Evolutionary conservation across 2,329 filamentous ascomycete species (phyloP), one percentile per base, ranked within the genome.

Genomic region (Metarhizium humberi): DNA sequence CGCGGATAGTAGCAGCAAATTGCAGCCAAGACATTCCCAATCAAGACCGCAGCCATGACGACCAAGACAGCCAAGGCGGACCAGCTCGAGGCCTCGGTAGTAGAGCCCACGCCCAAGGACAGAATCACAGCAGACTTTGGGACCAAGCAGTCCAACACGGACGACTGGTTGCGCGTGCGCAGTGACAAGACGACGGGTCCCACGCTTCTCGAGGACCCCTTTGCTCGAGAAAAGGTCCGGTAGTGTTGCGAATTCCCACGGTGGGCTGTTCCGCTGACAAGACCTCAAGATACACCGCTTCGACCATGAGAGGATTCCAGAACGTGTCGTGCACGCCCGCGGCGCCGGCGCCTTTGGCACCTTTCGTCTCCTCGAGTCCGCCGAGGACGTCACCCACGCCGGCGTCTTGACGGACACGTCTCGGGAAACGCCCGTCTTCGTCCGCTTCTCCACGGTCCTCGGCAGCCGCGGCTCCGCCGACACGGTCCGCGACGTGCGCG

Each of bases 401-500:
- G 84, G 80, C 0, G 81, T 89, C 62, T 69, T 89, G 4, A 73
- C 68, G 0, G 71, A 74, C 3, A 71, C 73, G 0, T 79, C 77
- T 11, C 84, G 87, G 61, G 68, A 85, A 61, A 73, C 67, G 0
- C 67, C 67, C 0, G 52, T 69, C 0, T 70, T 70, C 10, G 14
- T 70, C 16, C 84, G 88, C 0, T 92, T 94, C 68, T 92, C 88
- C 0, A 92, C 89, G 0, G 88, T 90, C 0, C 76, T 88, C 2
- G 87, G 87, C 6, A 88, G 83, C 65, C 79, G 84, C 38, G 89
- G 88, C 13, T 88, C 85, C 52, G 86, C 88, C 6, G 89, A 94
- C 66, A 92, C 87, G 0, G 88, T 91, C 1, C 81, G 89, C n/a
- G 88, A 94, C 73, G 86, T 91, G 2, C 82, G 88, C 42, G 88